These are phyloP conservation scores for Chlorella ohadii DNA, from an alignment of 139 green algal genomes.

Conservation along the genomic window DNA sequence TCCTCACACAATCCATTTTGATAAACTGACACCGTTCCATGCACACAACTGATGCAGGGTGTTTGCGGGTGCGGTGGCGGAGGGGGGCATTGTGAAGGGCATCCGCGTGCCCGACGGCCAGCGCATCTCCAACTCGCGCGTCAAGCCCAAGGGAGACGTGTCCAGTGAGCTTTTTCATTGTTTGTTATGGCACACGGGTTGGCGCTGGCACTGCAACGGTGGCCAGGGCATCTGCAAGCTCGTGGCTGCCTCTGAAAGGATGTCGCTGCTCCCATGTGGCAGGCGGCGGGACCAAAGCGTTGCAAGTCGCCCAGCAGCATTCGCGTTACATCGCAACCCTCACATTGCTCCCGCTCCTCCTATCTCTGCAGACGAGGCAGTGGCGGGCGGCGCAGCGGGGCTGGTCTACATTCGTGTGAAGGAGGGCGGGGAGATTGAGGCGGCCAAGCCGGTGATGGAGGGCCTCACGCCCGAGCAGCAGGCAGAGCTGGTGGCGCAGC, in stretches of 20 bases:
- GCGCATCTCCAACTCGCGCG: conserved; percentile 80
- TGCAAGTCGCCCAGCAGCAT: no score
- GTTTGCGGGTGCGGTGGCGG: conserved; percentile 78
- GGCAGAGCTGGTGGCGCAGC: conserved; percentile 43
- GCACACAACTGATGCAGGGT: conserved; percentile 56
- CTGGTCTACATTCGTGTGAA: conserved; percentile 80
- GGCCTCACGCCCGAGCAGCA: conserved; percentile 66
- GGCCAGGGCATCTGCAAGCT: no score
- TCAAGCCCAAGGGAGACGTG: conserved; percentile 91
- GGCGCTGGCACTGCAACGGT: no score
- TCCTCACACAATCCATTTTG: no score
- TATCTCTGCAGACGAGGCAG: conserved; percentile 25
- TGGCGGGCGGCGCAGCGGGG: conserved; percentile 53
- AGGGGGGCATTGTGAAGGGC: conserved; percentile 85
- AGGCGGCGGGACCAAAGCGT: no score
- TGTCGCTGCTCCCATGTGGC: no score
- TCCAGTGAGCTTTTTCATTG: conserved; percentile 43
- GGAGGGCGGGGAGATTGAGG: conserved; percentile 73
- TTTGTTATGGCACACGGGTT: no score
- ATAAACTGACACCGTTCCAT: no score
- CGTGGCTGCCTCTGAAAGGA: no score
- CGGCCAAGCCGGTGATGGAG: conserved; percentile 84
- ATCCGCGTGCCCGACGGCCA: conserved; percentile 84
- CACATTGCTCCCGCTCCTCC: no score
- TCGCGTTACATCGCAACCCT: no score